phyloP scores from a whole-genome alignment of 2,329 filamentous ascomycete genomes.

The Orbilia quercus region DNA sequence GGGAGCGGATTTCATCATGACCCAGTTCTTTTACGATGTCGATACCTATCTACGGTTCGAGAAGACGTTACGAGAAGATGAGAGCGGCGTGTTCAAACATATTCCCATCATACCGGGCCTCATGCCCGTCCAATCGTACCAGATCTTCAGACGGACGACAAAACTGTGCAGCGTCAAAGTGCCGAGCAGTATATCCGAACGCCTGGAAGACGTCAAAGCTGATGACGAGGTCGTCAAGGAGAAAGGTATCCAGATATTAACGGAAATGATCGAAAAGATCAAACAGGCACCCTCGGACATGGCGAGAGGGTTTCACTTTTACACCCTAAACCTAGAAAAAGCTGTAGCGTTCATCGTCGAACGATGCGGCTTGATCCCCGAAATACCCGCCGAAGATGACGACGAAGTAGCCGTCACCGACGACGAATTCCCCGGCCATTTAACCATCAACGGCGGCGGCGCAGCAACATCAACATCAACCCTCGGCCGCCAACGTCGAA shows the following conservation, averaged over 20 bases:
- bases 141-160: slow-evolving; percentile 91
- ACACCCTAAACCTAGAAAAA: slow-evolving; percentile 95
- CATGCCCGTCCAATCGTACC: slow-evolving; percentile 98
- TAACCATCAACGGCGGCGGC: slow-evolving; percentile 29
- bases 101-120: slow-evolving; percentile 93
- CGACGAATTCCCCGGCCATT: slow-evolving; percentile 63
- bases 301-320: slow-evolving; percentile 91
- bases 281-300: slow-evolving; percentile 64
- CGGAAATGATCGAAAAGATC: slow-evolving; percentile 83
- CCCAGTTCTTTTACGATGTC: slow-evolving; percentile 94
- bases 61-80: slow-evolving; percentile 77
- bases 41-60: slow-evolving; percentile 85
- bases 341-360: slow-evolving; percentile 93
- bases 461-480: slow-evolving; percentile 1
- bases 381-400: slow-evolving; percentile 61
- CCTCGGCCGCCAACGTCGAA: slow-evolving; percentile 67
- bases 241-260: slow-evolving; percentile 82
- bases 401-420: slow-evolving; percentile 64
- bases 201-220: slow-evolving; percentile 77
- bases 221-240: slow-evolving; percentile 85
- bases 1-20: slow-evolving; percentile 98
- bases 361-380: slow-evolving; percentile 81
- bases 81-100: slow-evolving; percentile 83
- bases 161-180: slow-evolving; percentile 92
- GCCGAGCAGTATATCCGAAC: slow-evolving; percentile 75